These are phyloP conservation scores for Pistacia atlantica DNA, from an alignment of 345 rosid genomes.

Conservation along the genomic window DNA sequence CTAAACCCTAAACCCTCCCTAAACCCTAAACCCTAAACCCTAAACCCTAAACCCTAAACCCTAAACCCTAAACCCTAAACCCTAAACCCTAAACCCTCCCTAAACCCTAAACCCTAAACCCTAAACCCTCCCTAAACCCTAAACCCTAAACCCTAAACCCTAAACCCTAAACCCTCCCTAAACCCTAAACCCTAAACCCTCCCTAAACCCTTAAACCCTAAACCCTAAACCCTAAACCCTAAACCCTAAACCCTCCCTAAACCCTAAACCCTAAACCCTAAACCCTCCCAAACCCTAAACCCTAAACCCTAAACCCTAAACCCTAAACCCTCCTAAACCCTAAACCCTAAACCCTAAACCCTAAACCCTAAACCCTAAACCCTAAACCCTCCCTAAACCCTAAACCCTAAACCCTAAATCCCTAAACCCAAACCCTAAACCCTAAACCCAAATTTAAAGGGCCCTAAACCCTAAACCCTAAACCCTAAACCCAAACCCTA, in stretches of 20 bases:
- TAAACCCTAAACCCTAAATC: too few species aligned
- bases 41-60: constrained; percentile 21
- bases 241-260: constrained; percentile 22
- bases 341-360: too few species aligned
- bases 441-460: too few species aligned
- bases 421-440: too few species aligned
- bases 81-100: constrained; percentile 18
- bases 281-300: too few species aligned
- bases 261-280: too few species aligned
- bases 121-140: constrained; percentile 25
- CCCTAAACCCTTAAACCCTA: constrained; percentile 21
- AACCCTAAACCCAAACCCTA: too few species aligned
- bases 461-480: too few species aligned
- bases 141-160: constrained; percentile 26
- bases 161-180: constrained; percentile 24
- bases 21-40: constrained; percentile 27
- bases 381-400: too few species aligned
- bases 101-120: constrained; percentile 20
- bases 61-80: constrained; percentile 21
- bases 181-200: constrained; percentile 27
- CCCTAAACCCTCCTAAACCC: too few species aligned
- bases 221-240: constrained; percentile 25
- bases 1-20: constrained; percentile 25
- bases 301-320: too few species aligned
- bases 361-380: too few species aligned